Conservation (phyloP, 202 grass and related monocot genomes). For the Panicum hallii region DNA sequence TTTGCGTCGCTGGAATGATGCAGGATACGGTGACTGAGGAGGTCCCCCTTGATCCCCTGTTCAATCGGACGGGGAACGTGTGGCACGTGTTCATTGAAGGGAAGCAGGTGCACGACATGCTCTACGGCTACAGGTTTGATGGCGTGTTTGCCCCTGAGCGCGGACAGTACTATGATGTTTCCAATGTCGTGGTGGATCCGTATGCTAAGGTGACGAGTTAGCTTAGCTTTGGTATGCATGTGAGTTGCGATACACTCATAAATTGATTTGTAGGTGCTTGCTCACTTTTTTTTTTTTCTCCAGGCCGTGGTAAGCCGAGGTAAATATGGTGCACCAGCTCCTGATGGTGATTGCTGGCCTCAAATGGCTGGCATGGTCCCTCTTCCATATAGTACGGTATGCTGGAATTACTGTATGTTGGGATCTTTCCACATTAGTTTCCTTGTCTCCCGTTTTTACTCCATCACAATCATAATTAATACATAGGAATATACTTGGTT, state of each 20-base stretch:
- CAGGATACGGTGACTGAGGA: constrained; percentile 73
- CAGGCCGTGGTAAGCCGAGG: constrained; percentile 73
- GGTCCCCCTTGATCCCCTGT: constrained; percentile 61
- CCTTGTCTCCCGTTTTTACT: constrained; percentile 8
- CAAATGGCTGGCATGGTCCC: constrained; percentile 95
- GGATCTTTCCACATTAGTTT: neutral
- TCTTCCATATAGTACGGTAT: constrained; percentile 58
- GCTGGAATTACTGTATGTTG: neutral
- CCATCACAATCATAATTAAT: neutral
- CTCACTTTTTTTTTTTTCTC: constrained; percentile 10
- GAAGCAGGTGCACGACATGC: constrained; percentile 62
- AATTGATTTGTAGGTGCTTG: constrained; percentile 6
- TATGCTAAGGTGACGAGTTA: constrained; percentile 78
- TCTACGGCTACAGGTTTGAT: constrained; percentile 88
- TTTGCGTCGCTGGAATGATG: neutral
- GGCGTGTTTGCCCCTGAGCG: constrained; percentile 65
- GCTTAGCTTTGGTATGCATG: constrained; percentile 4
- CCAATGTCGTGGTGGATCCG: constrained; percentile 76
- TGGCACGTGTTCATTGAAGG: constrained; percentile 84
- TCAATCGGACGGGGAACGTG: constrained; percentile 72
- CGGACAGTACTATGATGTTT: constrained; percentile 65
- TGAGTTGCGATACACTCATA: neutral
- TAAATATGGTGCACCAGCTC: constrained; percentile 63
- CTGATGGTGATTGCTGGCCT: constrained; percentile 69
- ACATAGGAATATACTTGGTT: neutral